phyloP scores from a whole-genome alignment of 495 filamentous ascomycete species.

The Filosporella fistucella region DNA sequence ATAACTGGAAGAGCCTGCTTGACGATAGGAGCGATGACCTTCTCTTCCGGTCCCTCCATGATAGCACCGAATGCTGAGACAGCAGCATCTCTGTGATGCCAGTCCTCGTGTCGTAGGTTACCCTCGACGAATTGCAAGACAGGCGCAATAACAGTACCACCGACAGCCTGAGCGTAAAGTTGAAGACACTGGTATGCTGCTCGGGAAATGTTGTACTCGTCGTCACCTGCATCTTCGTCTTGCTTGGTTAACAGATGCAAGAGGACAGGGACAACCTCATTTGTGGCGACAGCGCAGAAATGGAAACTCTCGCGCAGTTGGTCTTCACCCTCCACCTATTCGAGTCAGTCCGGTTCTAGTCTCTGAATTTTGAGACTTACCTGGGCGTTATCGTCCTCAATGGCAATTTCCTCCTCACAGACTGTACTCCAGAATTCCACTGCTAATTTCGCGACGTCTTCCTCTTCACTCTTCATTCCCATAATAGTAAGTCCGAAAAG shows the following conservation, averaged over 20 bases:
- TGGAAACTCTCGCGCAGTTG: slow-evolving; percentile 87
- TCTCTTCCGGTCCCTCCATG: slow-evolving; percentile 95
- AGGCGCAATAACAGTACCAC: slow-evolving; percentile 70
- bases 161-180: slow-evolving; percentile 89
- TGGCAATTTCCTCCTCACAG: slow-evolving; percentile 94
- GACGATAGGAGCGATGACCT: slow-evolving; percentile 81
- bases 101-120: slow-evolving; percentile 85
- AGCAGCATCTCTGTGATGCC: slow-evolving; percentile 89
- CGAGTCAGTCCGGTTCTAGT: slow-evolving; percentile 1
- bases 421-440: slow-evolving; percentile 99
- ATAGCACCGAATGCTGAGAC: slow-evolving; percentile 98
- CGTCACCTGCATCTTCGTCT: slow-evolving; percentile 92
- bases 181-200: slow-evolving; percentile 96
- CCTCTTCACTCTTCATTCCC: slow-evolving; percentile 96
- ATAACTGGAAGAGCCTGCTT: slow-evolving; percentile 90
- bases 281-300: slow-evolving; percentile 83
- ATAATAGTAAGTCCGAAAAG: slow-evolving; percentile 97
- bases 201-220: slow-evolving; percentile 94
- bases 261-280: slow-evolving; percentile 89
- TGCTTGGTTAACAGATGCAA: slow-evolving; percentile 87
- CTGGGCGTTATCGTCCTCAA: slow-evolving; percentile 93
- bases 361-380: slow-evolving; percentile 49
- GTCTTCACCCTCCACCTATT: slow-evolving; percentile 63
- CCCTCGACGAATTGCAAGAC: slow-evolving; percentile 87
- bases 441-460: slow-evolving; percentile 95